phyloP scores from a whole-genome alignment of 2,329 filamentous ascomycete species.

The Cladorrhinum sp. region DNA sequence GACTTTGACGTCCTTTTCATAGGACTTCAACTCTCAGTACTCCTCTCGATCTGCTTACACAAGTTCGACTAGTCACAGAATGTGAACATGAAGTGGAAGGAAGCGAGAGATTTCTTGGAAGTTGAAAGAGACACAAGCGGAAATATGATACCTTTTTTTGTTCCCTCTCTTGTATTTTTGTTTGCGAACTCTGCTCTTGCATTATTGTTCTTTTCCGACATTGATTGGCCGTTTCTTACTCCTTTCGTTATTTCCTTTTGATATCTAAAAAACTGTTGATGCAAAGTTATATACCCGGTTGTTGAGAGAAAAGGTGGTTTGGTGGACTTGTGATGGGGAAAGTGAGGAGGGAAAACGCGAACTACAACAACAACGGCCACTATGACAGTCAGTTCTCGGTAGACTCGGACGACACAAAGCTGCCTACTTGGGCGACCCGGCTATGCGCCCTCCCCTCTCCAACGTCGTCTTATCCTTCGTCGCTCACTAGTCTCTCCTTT shows the following conservation, averaged over 20 bases:
- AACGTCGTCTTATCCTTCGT: no score
- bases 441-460: no score
- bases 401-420: no score
- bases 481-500: no score
- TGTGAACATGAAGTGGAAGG: background rate
- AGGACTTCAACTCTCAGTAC: background rate
- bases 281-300: background rate
- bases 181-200: no score
- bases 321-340: background rate
- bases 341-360: background rate
- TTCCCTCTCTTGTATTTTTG: background rate
- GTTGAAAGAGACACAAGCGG: background rate
- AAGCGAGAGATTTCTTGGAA: background rate
- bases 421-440: no score
- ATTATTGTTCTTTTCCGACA: background rate
- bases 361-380: background rate
- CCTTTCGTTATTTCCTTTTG: background rate
- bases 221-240: background rate
- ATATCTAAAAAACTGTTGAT: background rate
- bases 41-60: background rate
- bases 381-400: no score
- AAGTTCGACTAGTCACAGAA: background rate
- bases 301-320: background rate
- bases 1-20: background rate
- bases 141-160: background rate